Conservation (phyloP, 768 basidiomycete species). For the Agrocybe chaxingu region DNA sequence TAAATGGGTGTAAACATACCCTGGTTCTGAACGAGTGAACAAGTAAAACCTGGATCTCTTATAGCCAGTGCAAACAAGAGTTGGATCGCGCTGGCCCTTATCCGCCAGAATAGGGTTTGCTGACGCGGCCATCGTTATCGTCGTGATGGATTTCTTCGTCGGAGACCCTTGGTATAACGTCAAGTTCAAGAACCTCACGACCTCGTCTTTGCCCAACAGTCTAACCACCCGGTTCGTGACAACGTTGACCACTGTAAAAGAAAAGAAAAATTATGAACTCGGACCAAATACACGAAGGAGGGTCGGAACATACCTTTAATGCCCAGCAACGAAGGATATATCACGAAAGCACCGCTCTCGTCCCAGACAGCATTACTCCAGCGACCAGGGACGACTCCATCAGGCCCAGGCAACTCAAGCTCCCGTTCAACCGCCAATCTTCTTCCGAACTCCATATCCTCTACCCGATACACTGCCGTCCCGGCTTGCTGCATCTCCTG, state of each 20-base stretch:
- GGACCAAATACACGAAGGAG: not conserved
- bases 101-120: constrained; percentile 92
- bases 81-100: constrained; percentile 83
- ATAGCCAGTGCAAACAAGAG: constrained; percentile 88
- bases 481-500: constrained; percentile 99
- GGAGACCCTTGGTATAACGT: constrained; percentile 93
- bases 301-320: constrained; percentile 71
- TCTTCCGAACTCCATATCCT: constrained; percentile 99
- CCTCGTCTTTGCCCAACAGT: constrained; percentile 91
- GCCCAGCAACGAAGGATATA: constrained; percentile 92
- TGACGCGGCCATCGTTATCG: constrained; percentile 92
- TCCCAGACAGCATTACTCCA: constrained; percentile 97
- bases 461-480: constrained; percentile 85
- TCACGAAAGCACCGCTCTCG: constrained; percentile 90
- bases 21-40: constrained; percentile 88
- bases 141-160: constrained; percentile 77
- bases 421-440: constrained; percentile 92
- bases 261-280: not conserved
- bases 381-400: constrained; percentile 67
- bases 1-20: constrained; percentile 47
- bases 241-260: constrained; percentile 77
- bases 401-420: constrained; percentile 77
- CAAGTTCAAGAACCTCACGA: constrained; percentile 84
- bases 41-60: constrained; percentile 93
- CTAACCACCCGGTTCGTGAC: constrained; percentile 91